Evolutionary conservation across 257 asterid species (phyloP), one percentile per base, ranked within the genome.

Genomic region (Penstemon davidsonii): DNA sequence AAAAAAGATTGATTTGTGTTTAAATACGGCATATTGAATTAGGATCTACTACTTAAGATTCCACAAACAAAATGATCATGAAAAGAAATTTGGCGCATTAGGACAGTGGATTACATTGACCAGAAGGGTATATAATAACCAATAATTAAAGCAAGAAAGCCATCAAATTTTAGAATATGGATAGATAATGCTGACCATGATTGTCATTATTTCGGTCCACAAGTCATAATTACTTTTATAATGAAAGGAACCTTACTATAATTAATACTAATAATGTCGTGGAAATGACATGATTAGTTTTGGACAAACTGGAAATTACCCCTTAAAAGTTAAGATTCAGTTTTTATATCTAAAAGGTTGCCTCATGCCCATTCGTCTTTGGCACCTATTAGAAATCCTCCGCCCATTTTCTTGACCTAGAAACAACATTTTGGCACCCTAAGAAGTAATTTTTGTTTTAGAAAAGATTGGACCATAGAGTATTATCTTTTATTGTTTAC

Each of bases 31-130:
- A 25, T 25, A 25, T 2, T 25, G 33, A 25, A 25, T 25, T 25
- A 25, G 33, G 33, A 25, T 25, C 33, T 25, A 25, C 33, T 25
- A 25, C 1, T 25, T 25, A 25, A 1, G 33, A 25, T 51, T 74
- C 61, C 63, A 43, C 39, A 53, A 25, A 58, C 70, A 62, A 7
- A 53, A 73, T 73, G 75, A 77, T 25, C 33, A 25, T 77, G 75
- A 25, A 50, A 52, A 60, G 39, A 64, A 46, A n/a, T 57, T 69
- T 64, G 82, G 73, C 66, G 47, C 54, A 8, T 62, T 67, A 39
- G 50, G 65, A 5, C 38, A 70, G 64, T 79, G 77, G 80, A 72
- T 70, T 25, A 62, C 69, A 40, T 36, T 73, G 63, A 64, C 67
- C 51, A 3, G 49, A 25, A 25, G 33, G 33, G 33, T 25, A 72